Base-by-base conservation (phyloP, 768 basidiomycete genomes). In the Xerocomellus amylosporus region DNA sequence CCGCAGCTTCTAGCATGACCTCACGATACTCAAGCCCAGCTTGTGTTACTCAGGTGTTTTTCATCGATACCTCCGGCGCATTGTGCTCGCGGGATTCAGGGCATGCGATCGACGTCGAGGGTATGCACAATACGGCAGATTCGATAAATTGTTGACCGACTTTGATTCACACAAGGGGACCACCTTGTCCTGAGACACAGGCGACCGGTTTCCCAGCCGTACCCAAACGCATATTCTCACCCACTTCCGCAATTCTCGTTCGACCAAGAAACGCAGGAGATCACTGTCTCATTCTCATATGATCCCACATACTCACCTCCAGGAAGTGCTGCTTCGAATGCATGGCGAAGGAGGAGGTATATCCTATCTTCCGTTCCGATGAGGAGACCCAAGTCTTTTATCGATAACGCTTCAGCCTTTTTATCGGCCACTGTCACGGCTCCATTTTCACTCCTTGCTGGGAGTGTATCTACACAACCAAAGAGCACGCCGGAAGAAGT, bases 61-160 rank as follows among this genome's bases (percentile, higher is more conserved):
- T 89, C 73, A 81, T 93, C 49, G 91, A 93, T 66, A 79, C 81
- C 2, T 80, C 82, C 19, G 90, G 91, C 19, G 83, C 83, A 10
- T 70, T 93, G 39, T 93, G 88, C 66, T 89, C 90, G 9, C 79
- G 87, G 60, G 80, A 83, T 4, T 81, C 90, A 15, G 91, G 91
- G 0, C 90, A 92, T 70, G 91, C 90, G 8, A 73, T 93, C 36
- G 90, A 93, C 62, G 71, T 93, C 34, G 83, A 92, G 77, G 81
- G 90, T 86, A 68, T 22, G 71, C 58, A 15, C 19, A 43, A 46
- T 36, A 28, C 24, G 28, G 6, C 44, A 44, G 37, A 45, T 44
- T 17, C 19, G 24, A 49, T 37, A 14, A 26, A 46, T 12, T 26
- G 13, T 44, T 56, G 49, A 58, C 64, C 49, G 4, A 60, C 22